Base-by-base conservation (phyloP, 176 grass and related monocot species). In the Pontederia crassipes region DNA sequence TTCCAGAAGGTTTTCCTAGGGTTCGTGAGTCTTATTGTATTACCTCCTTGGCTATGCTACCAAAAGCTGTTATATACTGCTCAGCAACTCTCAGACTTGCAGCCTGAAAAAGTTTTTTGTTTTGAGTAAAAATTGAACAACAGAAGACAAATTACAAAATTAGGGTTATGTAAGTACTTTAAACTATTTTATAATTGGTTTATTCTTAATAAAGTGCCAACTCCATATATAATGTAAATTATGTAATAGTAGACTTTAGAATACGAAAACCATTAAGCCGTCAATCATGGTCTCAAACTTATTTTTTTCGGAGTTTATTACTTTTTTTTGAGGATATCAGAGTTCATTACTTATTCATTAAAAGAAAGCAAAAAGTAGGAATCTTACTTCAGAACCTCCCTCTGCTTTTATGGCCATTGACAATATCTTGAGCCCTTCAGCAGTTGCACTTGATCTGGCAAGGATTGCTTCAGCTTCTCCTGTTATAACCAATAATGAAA, bases 401-500 rank as follows among this genome's bases (percentile, higher is more conserved):
- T 88, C 65, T 28, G 69, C 69, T 67, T 68, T 91, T 84, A 91
- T 88, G 12, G 84, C 74, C 29, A 73, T 63, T n/a, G 84, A 91
- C 40, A 91, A 72, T 74, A 88, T 15, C 49, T 75, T 87, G 35
- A 97, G 86, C 55, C 84, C 84, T 24, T 74, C 62, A 49, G 87
- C 93, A 16, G 87, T 85, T 61, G 93, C 87, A 75, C 78, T 64
- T 55, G 93, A 97, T 60, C 75, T 91, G 50, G 87, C 79, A 69
- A 97, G 63, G 75, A 97, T 88, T 0, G 87, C 87, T 81, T 85
- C 78, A 60, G 87, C 87, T 78, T 83, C 84, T 80, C 92, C 92
- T 97, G 81, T 52, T 62, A 53, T 57, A 24, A 17, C 6, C n/a
- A 11, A 48, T 17, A 17, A 48, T 63, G 4, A 14, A 59, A 13